These are phyloP conservation scores for Suillus paluster DNA, from an alignment of 768 basidiomycete species.

Conservation along the genomic window DNA sequence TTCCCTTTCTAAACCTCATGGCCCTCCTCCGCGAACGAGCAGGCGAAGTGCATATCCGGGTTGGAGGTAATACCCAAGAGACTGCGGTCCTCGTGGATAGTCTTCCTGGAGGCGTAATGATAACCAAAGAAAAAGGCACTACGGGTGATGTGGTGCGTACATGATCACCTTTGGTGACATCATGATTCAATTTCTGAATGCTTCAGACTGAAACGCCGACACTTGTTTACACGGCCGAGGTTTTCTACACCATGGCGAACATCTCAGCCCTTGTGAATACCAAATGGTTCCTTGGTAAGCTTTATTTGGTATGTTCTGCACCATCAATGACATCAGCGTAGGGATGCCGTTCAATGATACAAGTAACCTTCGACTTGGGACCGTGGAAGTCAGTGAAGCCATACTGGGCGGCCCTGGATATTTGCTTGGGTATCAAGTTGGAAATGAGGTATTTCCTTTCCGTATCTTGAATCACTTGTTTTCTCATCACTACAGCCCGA, in stretches of 20 bases:
- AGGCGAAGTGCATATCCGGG: constrained; percentile 45
- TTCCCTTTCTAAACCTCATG: constrained; percentile 52
- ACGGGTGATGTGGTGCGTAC: constrained; percentile 22
- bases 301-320: not conserved
- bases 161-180: constrained; percentile 35
- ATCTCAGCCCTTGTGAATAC: constrained; percentile 46
- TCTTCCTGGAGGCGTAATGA: constrained; percentile 28
- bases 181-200: not conserved
- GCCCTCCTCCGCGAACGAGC: constrained; percentile 49
- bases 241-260: constrained; percentile 55
- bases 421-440: constrained; percentile 52
- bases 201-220: constrained; percentile 53
- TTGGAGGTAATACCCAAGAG: constrained; percentile 61
- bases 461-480: constrained; percentile 43
- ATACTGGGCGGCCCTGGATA: constrained; percentile 42
- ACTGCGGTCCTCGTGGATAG: constrained; percentile 33
- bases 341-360: constrained; percentile 24
- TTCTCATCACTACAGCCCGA: constrained; percentile 40
- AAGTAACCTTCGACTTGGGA: constrained; percentile 33
- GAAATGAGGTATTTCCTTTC: constrained; percentile 51
- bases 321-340: not conserved
- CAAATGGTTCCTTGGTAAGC: constrained; percentile 51
- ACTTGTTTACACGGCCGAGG: constrained; percentile 50
- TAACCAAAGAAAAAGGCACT: constrained; percentile 35
- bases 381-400: constrained; percentile 45